Conservation (phyloP, 495 filamentous ascomycete genomes). For the Glutinoglossum americanum region DNA sequence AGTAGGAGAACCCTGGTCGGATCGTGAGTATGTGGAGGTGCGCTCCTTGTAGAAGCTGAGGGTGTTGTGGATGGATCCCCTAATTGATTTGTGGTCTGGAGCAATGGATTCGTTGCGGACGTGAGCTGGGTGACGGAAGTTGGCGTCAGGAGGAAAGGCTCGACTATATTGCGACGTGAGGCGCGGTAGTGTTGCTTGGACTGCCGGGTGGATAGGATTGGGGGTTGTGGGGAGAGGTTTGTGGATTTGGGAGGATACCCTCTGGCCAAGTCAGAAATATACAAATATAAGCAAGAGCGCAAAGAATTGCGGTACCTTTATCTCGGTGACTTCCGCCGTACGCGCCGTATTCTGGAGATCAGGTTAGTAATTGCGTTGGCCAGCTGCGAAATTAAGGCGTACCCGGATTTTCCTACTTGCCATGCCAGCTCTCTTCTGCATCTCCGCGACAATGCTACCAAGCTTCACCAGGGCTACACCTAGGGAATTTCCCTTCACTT, state of each 20-base stretch:
- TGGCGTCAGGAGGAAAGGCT: neutral
- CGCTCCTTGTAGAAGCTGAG: neutral
- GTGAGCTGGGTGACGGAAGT: neutral
- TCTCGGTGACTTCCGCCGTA: neutral
- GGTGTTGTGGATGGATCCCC: neutral
- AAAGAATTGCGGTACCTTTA: neutral
- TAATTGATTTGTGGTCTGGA: neutral
- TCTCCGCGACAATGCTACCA: constrained; percentile 45
- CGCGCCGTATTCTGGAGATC: neutral
- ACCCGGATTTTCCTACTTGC: constrained; percentile 44
- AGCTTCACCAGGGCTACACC: constrained; percentile 40
- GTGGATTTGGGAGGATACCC: neutral
- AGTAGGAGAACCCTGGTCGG: neutral
- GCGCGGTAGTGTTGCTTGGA: neutral
- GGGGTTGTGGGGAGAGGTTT: neutral
- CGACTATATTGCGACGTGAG: neutral
- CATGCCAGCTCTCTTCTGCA: constrained; percentile 52
- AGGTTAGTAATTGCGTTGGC: constrained; percentile 1
- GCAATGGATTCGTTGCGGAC: neutral
- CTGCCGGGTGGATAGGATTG: neutral
- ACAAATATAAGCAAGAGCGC: neutral
- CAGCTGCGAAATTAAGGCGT: constrained; percentile 7
- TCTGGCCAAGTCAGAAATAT: neutral
- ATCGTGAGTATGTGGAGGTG: neutral
- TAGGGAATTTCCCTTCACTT: constrained; percentile 38